Evolutionary conservation across 1,284 basidiomycete genomes (phyloP).

Genomic region (Ceratobasidium sp.): DNA sequence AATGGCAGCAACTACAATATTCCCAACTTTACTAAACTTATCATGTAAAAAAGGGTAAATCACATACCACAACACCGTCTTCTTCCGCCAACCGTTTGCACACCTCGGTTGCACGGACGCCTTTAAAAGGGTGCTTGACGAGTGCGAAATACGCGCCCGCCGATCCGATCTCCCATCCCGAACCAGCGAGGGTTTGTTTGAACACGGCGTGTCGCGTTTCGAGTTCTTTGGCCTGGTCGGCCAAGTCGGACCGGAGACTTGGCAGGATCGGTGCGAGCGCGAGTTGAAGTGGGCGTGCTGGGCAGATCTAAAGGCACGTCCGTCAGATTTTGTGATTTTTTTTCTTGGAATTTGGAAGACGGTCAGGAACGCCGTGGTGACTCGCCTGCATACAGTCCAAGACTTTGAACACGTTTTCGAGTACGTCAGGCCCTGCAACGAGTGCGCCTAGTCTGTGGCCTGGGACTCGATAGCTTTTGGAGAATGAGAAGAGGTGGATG

Average conservation of each 20-base stretch:
- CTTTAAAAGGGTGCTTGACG: slow-evolving; percentile 72
- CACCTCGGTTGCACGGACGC: slow-evolving; percentile 60
- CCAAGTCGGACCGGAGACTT: slow-evolving; percentile 63
- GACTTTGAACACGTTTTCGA: slow-evolving; percentile 65
- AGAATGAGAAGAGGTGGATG: slow-evolving; percentile 81
- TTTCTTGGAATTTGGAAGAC: slow-evolving; percentile 39
- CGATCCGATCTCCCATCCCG: slow-evolving; percentile 66
- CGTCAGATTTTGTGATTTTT: slow-evolving; percentile 41
- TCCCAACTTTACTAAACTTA: neutral
- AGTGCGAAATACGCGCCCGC: slow-evolving; percentile 80
- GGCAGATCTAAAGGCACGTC: slow-evolving; percentile 65
- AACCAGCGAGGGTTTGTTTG: slow-evolving; percentile 51
- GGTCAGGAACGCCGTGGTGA: slow-evolving; percentile 35
- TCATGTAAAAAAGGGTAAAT: neutral
- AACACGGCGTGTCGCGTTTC: slow-evolving; percentile 69
- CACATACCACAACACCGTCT: slow-evolving; percentile 62
- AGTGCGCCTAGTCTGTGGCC: slow-evolving; percentile 84
- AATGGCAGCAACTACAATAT: slow-evolving; percentile 61
- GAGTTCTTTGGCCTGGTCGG: slow-evolving; percentile 60
- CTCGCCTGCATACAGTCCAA: slow-evolving; percentile 73
- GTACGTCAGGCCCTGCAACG: slow-evolving; percentile 66
- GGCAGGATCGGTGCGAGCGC: slow-evolving; percentile 67
- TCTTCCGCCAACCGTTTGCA: slow-evolving; percentile 66
- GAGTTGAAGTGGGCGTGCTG: slow-evolving; percentile 73
- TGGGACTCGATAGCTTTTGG: slow-evolving; percentile 84